Conservation (phyloP, 176 grass and related monocot species). For the Zizania latifolia region DNA sequence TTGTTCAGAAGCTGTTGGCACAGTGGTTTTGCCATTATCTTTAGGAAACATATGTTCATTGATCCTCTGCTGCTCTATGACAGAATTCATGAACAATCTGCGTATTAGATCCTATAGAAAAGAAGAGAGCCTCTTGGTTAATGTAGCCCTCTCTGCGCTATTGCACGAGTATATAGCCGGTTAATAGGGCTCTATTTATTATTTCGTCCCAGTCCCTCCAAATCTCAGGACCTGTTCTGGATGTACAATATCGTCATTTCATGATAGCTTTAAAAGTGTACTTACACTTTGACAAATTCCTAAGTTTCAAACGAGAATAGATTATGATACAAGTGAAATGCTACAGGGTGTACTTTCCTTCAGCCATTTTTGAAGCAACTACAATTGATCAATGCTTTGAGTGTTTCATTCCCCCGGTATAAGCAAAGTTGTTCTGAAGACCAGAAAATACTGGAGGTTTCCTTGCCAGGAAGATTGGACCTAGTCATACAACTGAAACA, state of each 20-base stretch:
- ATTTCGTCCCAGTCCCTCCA: too few relatives aligned
- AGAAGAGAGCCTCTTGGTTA: not conserved
- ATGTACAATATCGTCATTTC: not conserved
- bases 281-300: constrained; percentile 40
- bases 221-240: too few relatives aligned
- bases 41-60: not conserved
- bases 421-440: constrained; percentile 6
- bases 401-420: not conserved
- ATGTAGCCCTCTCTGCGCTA: too few relatives aligned
- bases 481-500: constrained; percentile 6
- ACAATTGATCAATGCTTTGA: constrained; percentile 18
- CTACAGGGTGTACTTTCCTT: constrained; percentile 25
- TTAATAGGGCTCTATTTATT: too few relatives aligned
- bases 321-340: constrained; percentile 34
- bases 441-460: not conserved
- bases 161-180: too few relatives aligned
- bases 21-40: not conserved
- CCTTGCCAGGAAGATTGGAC: not conserved
- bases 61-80: not conserved
- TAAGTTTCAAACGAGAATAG: constrained; percentile 31
- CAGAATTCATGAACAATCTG: not conserved
- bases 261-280: constrained; percentile 32
- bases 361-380: constrained; percentile 35
- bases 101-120: not conserved
- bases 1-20: constrained; percentile 29